Percentiles rank a stretch among this genome's conserved stretches.
Conservation (phyloP, 2,329 filamentous ascomycete genomes). For the Colletotrichum sp. region DNA sequence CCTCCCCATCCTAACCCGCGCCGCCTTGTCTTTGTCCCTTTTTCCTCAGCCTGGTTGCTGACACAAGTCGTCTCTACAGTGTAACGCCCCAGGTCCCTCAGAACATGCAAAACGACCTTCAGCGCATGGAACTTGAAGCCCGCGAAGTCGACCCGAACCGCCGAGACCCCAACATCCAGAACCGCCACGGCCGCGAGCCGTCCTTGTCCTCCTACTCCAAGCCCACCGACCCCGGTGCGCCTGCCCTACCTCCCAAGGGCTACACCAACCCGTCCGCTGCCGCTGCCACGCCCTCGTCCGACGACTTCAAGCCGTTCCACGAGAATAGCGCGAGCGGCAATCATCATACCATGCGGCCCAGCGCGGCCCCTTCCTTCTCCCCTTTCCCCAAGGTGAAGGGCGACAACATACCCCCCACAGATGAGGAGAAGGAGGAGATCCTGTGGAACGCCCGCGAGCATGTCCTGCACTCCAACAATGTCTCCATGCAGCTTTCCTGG, state of each 20-base stretch:
- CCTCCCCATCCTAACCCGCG: not conserved
- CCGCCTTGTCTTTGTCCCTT: slow-evolving; percentile 1
- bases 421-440: slow-evolving; percentile 92
- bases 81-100: slow-evolving; percentile 95
- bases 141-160: slow-evolving; percentile 50
- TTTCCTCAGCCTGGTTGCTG: slow-evolving; percentile 29
- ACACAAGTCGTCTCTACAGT: slow-evolving; percentile 56
- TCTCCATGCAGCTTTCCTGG: slow-evolving; percentile 96
- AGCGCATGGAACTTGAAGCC: slow-evolving; percentile 86
- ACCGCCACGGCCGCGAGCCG: slow-evolving; percentile 46
- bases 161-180: slow-evolving; percentile 30
- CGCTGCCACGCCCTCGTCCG: slow-evolving; percentile 31
- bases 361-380: slow-evolving; percentile 79
- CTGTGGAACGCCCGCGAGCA: slow-evolving; percentile 83
- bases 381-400: slow-evolving; percentile 88
- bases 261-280: slow-evolving; percentile 34
- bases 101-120: slow-evolving; percentile 94
- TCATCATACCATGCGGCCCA: slow-evolving; percentile 40
- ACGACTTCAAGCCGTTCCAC: slow-evolving; percentile 46
- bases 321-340: slow-evolving; percentile 33
- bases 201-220: slow-evolving; percentile 46
- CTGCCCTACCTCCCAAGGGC: slow-evolving; percentile 21
- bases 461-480: slow-evolving; percentile 91
- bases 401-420: slow-evolving; percentile 88
- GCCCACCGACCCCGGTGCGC: slow-evolving; percentile 19